phyloP scores from a whole-genome alignment of 805 yeast species.

The Metschnikowia noctiluminum region DNA sequence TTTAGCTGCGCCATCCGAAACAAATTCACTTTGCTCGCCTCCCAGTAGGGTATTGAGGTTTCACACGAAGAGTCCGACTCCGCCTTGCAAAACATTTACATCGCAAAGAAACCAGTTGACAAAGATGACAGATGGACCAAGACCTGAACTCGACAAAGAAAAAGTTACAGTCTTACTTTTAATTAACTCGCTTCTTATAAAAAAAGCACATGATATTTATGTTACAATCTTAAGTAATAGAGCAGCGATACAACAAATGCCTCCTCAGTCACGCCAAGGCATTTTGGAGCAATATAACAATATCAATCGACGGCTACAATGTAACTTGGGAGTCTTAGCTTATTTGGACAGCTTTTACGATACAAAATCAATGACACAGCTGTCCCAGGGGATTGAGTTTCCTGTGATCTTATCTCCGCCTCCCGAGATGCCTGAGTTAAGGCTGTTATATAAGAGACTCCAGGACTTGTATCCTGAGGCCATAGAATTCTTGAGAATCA shows the following conservation, averaged over 20 bases:
- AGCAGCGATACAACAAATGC: constrained; percentile 29
- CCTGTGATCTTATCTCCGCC: constrained; percentile 56
- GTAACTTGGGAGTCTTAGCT: constrained; percentile 39
- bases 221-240: constrained; percentile 34
- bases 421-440: constrained; percentile 51
- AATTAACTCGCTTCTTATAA: constrained; percentile 42
- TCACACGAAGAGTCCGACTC: too few species aligned
- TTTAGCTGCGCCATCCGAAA: too few species aligned
- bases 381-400: constrained; percentile 24
- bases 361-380: constrained; percentile 25
- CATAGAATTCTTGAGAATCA: constrained; percentile 35
- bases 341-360: constrained; percentile 39
- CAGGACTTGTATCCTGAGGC: constrained; percentile 56
- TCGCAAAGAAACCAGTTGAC: not conserved
- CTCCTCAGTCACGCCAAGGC: constrained; percentile 30
- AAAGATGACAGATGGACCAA: constrained; percentile 14
- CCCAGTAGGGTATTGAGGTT: too few species aligned
- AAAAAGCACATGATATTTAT: constrained; percentile 37
- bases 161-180: constrained; percentile 40
- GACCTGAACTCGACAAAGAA: constrained; percentile 34
- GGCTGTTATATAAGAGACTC: constrained; percentile 43
- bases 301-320: constrained; percentile 40
- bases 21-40: too few species aligned
- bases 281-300: constrained; percentile 38
- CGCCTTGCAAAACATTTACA: too few species aligned